A percentile compares a stretch with the other conserved stretches of the same genome.
Conservation (phyloP, 371 early-diverging fungal genomes). For the Mucor piriformis region DNA sequence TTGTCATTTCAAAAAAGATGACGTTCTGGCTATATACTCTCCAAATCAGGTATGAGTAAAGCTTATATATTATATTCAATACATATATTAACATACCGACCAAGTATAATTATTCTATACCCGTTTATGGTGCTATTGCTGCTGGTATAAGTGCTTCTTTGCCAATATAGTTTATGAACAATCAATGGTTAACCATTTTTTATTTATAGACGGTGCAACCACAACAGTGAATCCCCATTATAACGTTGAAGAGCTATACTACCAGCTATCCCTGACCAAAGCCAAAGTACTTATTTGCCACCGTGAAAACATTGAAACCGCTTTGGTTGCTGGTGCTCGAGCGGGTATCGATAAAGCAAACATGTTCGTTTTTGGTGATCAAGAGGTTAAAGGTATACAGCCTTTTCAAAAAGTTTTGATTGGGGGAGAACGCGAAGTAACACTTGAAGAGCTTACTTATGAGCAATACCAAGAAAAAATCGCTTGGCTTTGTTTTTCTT, state of each 20-base stretch:
- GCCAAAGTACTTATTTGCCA: conserved; percentile 63
- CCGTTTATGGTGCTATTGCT: conserved; percentile 42
- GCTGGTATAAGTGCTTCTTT: conserved; percentile 25
- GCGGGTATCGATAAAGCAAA: conserved; percentile 54
- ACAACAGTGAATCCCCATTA: conserved; percentile 79
- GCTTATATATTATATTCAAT: not conserved
- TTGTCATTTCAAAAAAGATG: conserved; percentile 60
- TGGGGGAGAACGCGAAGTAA: conserved; percentile 11
- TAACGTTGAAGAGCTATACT: conserved; percentile 70
- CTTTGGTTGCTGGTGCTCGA: conserved; percentile 57
- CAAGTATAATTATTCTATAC: conserved; percentile 45
- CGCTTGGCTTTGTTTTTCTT: conserved; percentile 77
- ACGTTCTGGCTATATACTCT: conserved; percentile 69
- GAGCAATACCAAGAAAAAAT: conserved; percentile 38
- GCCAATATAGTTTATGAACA: not conserved
- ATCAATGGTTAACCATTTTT: too few species aligned
- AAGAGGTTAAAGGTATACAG: conserved; percentile 39
- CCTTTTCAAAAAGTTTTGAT: conserved; percentile 37
- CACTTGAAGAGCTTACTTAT: conserved; percentile 22
- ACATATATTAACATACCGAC: too few species aligned
- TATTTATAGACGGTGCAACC: conserved; percentile 50
- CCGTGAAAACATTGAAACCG: conserved; percentile 49
- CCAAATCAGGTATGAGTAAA: conserved; percentile 64
- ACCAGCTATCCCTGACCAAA: conserved; percentile 69
- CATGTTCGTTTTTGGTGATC: conserved; percentile 66